Conservation (phyloP, 176 grass and related monocot species). For the Stipa capillata region DNA sequence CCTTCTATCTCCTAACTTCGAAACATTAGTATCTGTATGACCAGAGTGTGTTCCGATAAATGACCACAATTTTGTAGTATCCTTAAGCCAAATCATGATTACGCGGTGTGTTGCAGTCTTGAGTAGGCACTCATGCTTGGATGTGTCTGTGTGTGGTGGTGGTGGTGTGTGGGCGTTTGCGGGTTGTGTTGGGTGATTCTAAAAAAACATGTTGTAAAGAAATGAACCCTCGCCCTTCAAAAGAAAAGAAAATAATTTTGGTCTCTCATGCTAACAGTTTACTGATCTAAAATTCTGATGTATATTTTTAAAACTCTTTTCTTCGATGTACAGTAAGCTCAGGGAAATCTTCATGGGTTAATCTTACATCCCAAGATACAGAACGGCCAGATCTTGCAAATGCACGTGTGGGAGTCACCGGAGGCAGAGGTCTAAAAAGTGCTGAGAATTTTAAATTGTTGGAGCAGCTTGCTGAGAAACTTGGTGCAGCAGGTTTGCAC, state of each 20-base stretch:
- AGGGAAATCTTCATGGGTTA: constrained; percentile 75
- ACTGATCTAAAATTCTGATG: not conserved
- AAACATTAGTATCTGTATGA: not conserved
- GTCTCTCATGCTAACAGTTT: not conserved
- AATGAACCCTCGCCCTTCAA: not conserved
- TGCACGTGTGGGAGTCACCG: constrained; percentile 71
- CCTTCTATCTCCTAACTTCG: not conserved
- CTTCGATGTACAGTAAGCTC: constrained; percentile 20
- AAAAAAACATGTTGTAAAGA: not conserved
- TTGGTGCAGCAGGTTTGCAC: constrained; percentile 75
- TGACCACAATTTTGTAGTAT: not conserved
- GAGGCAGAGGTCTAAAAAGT: constrained; percentile 86
- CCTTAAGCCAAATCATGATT: not conserved
- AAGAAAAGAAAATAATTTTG: too few relatives aligned
- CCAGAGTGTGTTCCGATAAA: not conserved
- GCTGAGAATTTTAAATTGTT: constrained; percentile 92
- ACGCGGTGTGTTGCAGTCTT: not conserved
- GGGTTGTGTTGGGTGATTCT: too few relatives aligned
- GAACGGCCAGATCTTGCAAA: constrained; percentile 88
- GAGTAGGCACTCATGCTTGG: not conserved
- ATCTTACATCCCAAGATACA: constrained; percentile 68
- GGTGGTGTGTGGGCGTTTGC: not conserved
- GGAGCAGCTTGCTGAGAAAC: constrained; percentile 96
- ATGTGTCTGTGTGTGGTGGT: not conserved
- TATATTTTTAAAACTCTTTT: not conserved